phyloP scores from a whole-genome alignment of 2,329 filamentous ascomycete species.

The Chaetoscypha palmicola region DNA sequence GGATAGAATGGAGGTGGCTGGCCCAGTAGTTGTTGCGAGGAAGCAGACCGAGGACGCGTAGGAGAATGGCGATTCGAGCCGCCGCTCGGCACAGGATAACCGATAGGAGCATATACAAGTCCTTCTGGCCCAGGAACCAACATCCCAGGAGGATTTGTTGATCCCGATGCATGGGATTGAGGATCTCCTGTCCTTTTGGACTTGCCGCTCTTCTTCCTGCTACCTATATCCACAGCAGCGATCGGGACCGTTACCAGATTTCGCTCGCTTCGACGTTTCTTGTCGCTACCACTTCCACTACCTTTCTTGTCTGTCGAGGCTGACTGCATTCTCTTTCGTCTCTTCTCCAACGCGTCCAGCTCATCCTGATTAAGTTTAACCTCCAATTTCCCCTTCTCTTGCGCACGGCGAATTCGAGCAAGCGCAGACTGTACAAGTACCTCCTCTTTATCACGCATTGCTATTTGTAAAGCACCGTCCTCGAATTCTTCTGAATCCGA shows the following conservation, averaged over 20 bases:
- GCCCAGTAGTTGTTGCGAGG: conserved; percentile 16
- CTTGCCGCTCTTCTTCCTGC: conserved; percentile 29
- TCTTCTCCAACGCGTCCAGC: conserved; percentile 69
- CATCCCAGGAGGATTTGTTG: conserved; percentile 34
- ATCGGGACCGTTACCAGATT: conserved; percentile 26
- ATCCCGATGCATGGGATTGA: conserved; percentile 24
- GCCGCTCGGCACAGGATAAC: conserved; percentile 32
- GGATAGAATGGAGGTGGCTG: conserved; percentile 19
- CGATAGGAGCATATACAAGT: conserved; percentile 39
- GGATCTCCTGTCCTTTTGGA: conserved; percentile 28
- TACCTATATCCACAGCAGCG: conserved; percentile 6
- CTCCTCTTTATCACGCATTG: conserved; percentile 62
- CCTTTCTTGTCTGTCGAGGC: conserved; percentile 19
- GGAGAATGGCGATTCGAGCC: conserved; percentile 30
- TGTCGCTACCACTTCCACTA: conserved; percentile 25
- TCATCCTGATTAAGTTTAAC: conserved; percentile 76
- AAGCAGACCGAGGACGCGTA: conserved; percentile 29
- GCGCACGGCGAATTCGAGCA: conserved; percentile 71
- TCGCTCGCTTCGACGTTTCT: conserved; percentile 22
- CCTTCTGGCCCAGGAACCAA: conserved; percentile 42
- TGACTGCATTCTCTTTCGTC: conserved; percentile 47
- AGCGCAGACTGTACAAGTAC: conserved; percentile 70
- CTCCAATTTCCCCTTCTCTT: conserved; percentile 67
- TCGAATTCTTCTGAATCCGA: conserved; percentile 36
- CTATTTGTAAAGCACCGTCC: conserved; percentile 47